Percentiles rank a stretch among this genome's conserved stretches.
phyloP scores from a whole-genome alignment of 306 rosid genomes.

The Medicago arabica region DNA sequence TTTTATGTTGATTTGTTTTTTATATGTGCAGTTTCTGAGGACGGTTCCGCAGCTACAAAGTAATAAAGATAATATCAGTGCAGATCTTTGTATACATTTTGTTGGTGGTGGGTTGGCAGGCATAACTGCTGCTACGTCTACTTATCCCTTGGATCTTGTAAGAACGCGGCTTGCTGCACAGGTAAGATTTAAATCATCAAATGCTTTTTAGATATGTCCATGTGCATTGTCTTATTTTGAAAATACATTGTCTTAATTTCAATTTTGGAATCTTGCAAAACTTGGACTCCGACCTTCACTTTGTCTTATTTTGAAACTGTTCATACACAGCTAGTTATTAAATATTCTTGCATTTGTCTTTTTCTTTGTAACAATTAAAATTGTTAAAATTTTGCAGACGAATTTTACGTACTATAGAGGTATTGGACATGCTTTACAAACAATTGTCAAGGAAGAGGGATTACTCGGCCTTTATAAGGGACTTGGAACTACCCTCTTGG shows the following conservation, averaged over 20 bases:
- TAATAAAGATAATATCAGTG: constrained; percentile 55
- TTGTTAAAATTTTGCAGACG: constrained; percentile 67
- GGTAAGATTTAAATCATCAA: constrained; percentile 49
- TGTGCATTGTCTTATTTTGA: constrained; percentile 1
- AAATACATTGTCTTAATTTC: not conserved
- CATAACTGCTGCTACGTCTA: constrained; percentile 87
- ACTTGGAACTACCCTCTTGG: constrained; percentile 97
- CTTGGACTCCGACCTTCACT: constrained; percentile 2
- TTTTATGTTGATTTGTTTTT: not conserved
- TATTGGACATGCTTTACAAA: constrained; percentile 76
- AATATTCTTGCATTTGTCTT: constrained; percentile 4
- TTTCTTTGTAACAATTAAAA: constrained; percentile 27
- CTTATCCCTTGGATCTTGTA: constrained; percentile 96
- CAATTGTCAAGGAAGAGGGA: constrained; percentile 89
- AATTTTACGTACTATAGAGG: constrained; percentile 79
- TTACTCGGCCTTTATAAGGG: constrained; percentile 88
- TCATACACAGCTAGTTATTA: not conserved
- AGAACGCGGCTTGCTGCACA: constrained; percentile 99
- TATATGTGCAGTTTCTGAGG: constrained; percentile 60
- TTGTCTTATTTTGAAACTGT: constrained; percentile 31
- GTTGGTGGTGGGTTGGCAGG: constrained; percentile 95
- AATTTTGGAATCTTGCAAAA: not conserved
- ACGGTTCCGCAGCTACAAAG: constrained; percentile 61
- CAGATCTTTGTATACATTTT: constrained; percentile 75
- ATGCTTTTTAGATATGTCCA: not conserved